phyloP scores from a whole-genome alignment of 2,329 filamentous ascomycete genomes.

The Fusarium liriodendri region DNA sequence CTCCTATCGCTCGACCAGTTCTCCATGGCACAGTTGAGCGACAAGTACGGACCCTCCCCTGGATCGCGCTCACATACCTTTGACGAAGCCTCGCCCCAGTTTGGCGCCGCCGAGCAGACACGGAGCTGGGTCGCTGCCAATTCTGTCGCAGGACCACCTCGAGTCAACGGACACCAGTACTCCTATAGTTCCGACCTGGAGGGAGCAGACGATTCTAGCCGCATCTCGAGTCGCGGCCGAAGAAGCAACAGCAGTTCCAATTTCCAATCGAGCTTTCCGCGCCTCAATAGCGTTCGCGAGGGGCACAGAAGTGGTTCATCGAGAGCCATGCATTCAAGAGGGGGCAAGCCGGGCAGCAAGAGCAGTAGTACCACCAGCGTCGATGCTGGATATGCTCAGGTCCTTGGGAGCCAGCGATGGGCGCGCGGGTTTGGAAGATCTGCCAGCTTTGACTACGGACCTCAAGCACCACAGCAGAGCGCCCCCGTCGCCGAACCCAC shows the following conservation, averaged over 20 bases:
- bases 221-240: slow-evolving; percentile 68
- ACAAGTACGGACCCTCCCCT: slow-evolving; percentile 39
- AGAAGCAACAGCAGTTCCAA: slow-evolving; percentile 86
- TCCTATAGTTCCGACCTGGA: slow-evolving; percentile 74
- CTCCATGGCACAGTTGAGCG: slow-evolving; percentile 61
- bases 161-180: slow-evolving; percentile 51
- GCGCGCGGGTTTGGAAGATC: slow-evolving; percentile 67
- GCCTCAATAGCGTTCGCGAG: slow-evolving; percentile 73
- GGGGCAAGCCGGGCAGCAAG: slow-evolving; percentile 75
- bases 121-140: slow-evolving; percentile 46
- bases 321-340: slow-evolving; percentile 60
- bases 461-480: slow-evolving; percentile 48
- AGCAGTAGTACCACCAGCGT: slow-evolving; percentile 76
- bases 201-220: slow-evolving; percentile 64
- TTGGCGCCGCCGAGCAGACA: slow-evolving; percentile 48
- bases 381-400: slow-evolving; percentile 70
- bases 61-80: slow-evolving; percentile 43
- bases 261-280: slow-evolving; percentile 68
- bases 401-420: slow-evolving; percentile 69
- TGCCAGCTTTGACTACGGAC: slow-evolving; percentile 80
- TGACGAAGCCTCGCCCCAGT: slow-evolving; percentile 41
- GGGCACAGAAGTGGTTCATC: slow-evolving; percentile 52
- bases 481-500: slow-evolving; percentile 36
- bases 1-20: slow-evolving; percentile 91
- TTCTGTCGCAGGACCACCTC: slow-evolving; percentile 37